phyloP scores from a whole-genome alignment of 768 basidiomycete species.

The Hypsizygus marmoreus region DNA sequence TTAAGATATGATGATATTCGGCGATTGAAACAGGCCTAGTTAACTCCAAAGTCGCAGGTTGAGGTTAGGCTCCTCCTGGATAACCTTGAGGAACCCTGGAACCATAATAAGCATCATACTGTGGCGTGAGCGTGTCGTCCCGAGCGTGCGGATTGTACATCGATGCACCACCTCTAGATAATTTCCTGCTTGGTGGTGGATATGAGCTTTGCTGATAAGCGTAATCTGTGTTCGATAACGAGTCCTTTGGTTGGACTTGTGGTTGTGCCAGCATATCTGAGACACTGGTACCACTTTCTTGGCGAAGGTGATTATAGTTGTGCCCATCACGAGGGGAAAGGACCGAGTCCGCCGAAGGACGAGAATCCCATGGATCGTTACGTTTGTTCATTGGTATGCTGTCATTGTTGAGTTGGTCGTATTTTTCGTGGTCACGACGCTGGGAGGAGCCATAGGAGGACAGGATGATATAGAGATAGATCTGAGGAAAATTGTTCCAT shows the following conservation, averaged over 20 bases:
- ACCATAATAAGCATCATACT: constrained; percentile 6
- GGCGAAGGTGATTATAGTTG: constrained; percentile 50
- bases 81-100: no score
- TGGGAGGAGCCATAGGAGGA: constrained; percentile 72
- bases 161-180: constrained; percentile 14
- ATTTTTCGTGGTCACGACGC: constrained; percentile 78
- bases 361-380: constrained; percentile 70
- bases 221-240: constrained; percentile 34
- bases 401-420: constrained; percentile 73
- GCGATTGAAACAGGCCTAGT: no score
- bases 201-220: constrained; percentile 32
- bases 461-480: constrained; percentile 44
- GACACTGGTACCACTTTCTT: constrained; percentile 55
- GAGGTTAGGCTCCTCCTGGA: no score
- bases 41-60: no score
- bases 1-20: no score
- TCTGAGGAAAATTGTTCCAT: constrained; percentile 34
- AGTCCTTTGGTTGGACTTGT: constrained; percentile 47
- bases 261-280: constrained; percentile 57
- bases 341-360: constrained; percentile 47
- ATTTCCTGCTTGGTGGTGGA: constrained; percentile 25
- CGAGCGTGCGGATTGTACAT: not conserved
- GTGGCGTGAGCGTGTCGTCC: constrained; percentile 1
- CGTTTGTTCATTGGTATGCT: constrained; percentile 65
- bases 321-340: constrained; percentile 26